phyloP scores from a whole-genome alignment of 441 rosid genomes.

The Euphorbia corollata region DNA sequence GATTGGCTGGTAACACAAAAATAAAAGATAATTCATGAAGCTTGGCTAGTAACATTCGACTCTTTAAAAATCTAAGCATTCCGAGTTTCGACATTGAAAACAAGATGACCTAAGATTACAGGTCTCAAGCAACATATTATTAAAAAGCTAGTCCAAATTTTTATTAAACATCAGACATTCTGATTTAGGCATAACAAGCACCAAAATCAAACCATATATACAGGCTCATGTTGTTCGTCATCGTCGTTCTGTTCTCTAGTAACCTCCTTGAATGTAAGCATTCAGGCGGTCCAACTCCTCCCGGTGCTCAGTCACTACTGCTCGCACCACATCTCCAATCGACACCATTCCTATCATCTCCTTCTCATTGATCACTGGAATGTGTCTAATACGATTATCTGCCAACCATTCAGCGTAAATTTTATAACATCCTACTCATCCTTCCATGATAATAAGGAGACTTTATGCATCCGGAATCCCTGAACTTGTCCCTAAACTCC shows the following conservation, averaged over 20 bases:
- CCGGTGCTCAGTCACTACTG: constrained; percentile 81
- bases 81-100: no score
- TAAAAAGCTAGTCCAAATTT: constrained; percentile 6
- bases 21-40: no score
- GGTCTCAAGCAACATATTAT: constrained; percentile 14
- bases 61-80: no score
- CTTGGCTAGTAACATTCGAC: no score
- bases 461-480: no score
- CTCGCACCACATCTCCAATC: constrained; percentile 95
- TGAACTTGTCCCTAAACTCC: no score
- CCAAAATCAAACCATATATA: constrained; percentile 19
- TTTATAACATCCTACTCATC: background rate
- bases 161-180: constrained; percentile 18
- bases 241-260: constrained; percentile 37
- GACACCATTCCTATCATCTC: constrained; percentile 93
- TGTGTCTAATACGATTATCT: constrained; percentile 91
- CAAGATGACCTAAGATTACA: background rate
- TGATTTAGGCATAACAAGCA: background rate
- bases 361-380: constrained; percentile 65
- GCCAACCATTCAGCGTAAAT: constrained; percentile 20
- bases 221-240: constrained; percentile 20
- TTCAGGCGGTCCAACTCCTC: constrained; percentile 84
- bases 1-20: no score
- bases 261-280: constrained; percentile 89
- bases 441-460: background rate